Evolutionary conservation across 2,329 filamentous ascomycete genomes (phyloP).

Genomic region (Sphaerostilbella broomeana): DNA sequence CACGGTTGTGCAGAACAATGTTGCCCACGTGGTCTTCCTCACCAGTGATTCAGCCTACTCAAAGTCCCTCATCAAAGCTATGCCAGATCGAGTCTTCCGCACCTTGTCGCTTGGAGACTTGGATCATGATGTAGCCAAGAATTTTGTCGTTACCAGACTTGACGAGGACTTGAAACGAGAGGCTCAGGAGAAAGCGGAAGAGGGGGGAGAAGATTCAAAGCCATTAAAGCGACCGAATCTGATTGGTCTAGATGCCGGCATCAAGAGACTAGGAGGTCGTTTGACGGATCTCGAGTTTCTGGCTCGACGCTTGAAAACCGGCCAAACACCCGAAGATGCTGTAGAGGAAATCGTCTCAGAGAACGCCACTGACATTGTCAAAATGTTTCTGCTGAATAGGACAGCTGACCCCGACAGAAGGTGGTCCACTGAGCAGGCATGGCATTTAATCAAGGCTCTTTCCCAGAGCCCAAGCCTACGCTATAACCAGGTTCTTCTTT

Average conservation of each 20-base stretch:
- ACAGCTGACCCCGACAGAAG: slow-evolving; percentile 42
- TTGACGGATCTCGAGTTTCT: slow-evolving; percentile 95
- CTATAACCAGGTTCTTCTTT: slow-evolving; percentile 80
- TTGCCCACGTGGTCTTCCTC: slow-evolving; percentile 91
- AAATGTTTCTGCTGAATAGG: slow-evolving; percentile 77
- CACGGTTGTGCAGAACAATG: slow-evolving; percentile 72
- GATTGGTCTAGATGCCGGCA: slow-evolving; percentile 70
- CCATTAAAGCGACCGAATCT: slow-evolving; percentile 40
- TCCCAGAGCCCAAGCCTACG: slow-evolving; percentile 61
- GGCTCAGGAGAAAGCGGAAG: slow-evolving; percentile 20
- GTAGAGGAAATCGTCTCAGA: slow-evolving; percentile 85
- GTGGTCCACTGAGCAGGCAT: slow-evolving; percentile 83
- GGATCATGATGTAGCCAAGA: slow-evolving; percentile 77
- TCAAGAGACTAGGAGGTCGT: slow-evolving; percentile 76
- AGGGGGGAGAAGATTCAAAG: slow-evolving; percentile 23
- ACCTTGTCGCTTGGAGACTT: slow-evolving; percentile 82
- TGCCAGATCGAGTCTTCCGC: slow-evolving; percentile 87
- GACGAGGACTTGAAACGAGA: slow-evolving; percentile 39
- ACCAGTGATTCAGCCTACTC: slow-evolving; percentile 84
- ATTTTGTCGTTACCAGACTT: slow-evolving; percentile 80
- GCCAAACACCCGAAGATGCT: slow-evolving; percentile 74
- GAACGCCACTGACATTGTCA: slow-evolving; percentile 81
- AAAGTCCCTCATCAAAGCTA: slow-evolving; percentile 76
- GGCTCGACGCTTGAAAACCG: slow-evolving; percentile 79
- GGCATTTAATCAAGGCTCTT: slow-evolving; percentile 77